These are phyloP conservation scores for Trichoderma koningii DNA, from an alignment of 2,329 filamentous ascomycete species.

Conservation along the genomic window DNA sequence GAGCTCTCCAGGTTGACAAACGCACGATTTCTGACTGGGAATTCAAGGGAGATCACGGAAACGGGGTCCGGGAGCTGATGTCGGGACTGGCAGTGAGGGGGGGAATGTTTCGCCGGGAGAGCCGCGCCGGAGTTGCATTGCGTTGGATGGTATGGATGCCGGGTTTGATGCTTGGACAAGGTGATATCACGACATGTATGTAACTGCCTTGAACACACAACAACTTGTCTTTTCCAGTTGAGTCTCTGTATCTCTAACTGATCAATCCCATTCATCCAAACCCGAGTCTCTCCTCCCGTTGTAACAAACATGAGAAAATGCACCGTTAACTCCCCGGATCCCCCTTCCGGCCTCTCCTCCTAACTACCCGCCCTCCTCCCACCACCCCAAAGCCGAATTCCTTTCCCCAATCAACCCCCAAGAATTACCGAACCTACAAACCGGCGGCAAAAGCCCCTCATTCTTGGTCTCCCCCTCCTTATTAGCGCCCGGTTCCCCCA, in stretches of 20 bases:
- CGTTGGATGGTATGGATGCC: no score
- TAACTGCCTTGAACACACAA: no score
- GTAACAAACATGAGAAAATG: no score
- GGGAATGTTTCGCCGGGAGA: neutral
- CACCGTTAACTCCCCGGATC: neutral
- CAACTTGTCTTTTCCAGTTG: no score
- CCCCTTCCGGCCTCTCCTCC: slow-evolving; percentile 6
- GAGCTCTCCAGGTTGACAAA: no score
- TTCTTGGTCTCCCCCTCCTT: neutral
- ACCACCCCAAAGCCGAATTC: no score
- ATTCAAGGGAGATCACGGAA: neutral
- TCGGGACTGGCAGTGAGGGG: neutral
- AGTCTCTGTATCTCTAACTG: no score
- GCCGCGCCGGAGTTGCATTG: neutral
- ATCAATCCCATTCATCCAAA: no score
- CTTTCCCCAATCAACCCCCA: neutral
- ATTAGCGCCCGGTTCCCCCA: neutral
- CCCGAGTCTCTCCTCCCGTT: no score
- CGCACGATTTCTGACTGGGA: no score
- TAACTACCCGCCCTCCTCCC: slow-evolving; percentile 4
- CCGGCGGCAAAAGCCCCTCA: slow-evolving; percentile 25
- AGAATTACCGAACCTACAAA: slow-evolving; percentile 25
- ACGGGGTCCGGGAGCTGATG: slow-evolving; percentile 19
- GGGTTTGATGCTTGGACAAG: no score
- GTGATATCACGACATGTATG: neutral